A percentile compares a stretch with the other conserved stretches of the same genome.
These are phyloP conservation scores for Fusarium goolgardi DNA, from an alignment of 2,329 filamentous ascomycete species.

Conservation along the genomic window DNA sequence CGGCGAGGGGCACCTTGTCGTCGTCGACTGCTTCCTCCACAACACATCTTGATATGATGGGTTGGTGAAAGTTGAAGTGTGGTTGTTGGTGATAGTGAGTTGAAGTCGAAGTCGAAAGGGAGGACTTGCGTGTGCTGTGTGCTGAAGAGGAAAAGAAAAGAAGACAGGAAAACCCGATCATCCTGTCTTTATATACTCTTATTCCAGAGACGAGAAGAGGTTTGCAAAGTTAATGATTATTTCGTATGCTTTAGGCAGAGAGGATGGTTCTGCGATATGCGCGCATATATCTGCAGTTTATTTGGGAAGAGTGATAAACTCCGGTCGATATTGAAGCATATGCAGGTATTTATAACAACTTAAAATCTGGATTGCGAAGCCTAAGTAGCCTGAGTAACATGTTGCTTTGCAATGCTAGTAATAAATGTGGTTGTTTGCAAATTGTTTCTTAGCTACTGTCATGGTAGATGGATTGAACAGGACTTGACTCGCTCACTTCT, in stretches of 20 bases:
- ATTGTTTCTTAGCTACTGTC: too few species aligned
- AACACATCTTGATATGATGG: background rate
- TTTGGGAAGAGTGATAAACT: too few species aligned
- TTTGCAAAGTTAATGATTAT: background rate
- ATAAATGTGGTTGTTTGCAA: too few species aligned
- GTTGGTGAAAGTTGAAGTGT: background rate
- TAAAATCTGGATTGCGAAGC: too few species aligned
- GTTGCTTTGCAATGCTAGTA: too few species aligned
- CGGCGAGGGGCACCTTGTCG: too few species aligned
- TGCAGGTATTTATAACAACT: too few species aligned
- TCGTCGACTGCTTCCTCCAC: background rate
- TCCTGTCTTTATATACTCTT: background rate
- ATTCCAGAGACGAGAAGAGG: background rate
- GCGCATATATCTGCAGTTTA: background rate
- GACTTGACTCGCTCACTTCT: too few species aligned
- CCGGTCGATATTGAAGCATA: too few species aligned
- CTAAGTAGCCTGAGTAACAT: too few species aligned
- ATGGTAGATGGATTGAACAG: too few species aligned
- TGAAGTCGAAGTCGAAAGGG: background rate
- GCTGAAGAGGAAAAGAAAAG: background rate
- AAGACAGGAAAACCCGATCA: background rate
- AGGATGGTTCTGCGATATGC: rapidly evolving
- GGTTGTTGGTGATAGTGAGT: background rate
- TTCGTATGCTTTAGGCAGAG: background rate
- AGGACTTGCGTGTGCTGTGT: too few species aligned